phyloP scores from a whole-genome alignment of 257 asterid genomes.

The Penstemon davidsonii region DNA sequence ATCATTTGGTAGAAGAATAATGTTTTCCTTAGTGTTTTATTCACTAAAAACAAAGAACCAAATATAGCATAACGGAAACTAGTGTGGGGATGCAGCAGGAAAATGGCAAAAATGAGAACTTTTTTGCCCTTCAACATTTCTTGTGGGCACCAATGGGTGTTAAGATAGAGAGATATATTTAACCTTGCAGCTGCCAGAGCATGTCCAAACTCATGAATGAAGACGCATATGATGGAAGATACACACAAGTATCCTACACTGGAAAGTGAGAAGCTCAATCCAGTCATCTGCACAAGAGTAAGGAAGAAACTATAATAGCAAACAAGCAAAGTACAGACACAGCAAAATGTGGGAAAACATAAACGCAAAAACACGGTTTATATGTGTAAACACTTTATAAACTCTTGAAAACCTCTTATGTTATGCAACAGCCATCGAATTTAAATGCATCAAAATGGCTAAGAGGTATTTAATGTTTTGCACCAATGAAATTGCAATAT shows the following conservation, averaged over 20 bases:
- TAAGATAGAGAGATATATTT: constrained; percentile 33
- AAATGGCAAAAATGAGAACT: not conserved
- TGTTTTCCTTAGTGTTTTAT: no score
- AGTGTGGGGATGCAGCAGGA: not conserved
- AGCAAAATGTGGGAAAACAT: not conserved
- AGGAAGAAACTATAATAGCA: constrained; percentile 10
- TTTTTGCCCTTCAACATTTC: not conserved
- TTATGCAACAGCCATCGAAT: not conserved
- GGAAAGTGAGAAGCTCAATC: constrained; percentile 54
- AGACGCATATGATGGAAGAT: constrained; percentile 60
- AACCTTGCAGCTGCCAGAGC: constrained; percentile 98
- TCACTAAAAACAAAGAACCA: no score
- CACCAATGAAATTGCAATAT: not conserved
- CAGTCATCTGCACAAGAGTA: constrained; percentile 53
- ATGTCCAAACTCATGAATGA: constrained; percentile 89
- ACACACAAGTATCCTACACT: constrained; percentile 63
- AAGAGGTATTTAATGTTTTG: not conserved
- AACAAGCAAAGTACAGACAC: constrained; percentile 5
- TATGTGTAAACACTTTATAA: not conserved
- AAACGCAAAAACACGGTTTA: not conserved
- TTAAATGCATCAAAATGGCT: not conserved
- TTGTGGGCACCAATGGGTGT: not conserved
- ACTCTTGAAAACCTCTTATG: not conserved
- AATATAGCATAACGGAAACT: no score
- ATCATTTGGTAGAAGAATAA: no score